phyloP scores from a whole-genome alignment of 345 rosid genomes.

The Eucalyptus victrix region DNA sequence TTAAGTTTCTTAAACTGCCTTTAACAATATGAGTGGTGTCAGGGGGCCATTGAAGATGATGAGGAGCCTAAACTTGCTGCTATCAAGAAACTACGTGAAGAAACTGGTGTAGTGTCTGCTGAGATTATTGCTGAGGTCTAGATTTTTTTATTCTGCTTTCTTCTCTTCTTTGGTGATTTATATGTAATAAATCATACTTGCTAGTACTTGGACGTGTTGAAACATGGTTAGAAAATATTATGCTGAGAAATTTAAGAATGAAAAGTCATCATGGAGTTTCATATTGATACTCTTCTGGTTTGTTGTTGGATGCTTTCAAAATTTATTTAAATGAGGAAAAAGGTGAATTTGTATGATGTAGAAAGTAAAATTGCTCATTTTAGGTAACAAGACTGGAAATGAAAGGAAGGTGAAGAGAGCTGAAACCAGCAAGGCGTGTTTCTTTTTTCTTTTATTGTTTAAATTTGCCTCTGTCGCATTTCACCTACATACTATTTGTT shows the following conservation, averaged over 20 bases:
- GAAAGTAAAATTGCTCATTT: background rate
- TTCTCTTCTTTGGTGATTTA: background rate
- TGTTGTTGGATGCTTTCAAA: background rate
- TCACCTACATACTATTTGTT: background rate
- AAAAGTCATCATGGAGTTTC: background rate
- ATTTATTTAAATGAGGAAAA: background rate
- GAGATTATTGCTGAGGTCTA: conserved; percentile 77
- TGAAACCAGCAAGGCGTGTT: background rate
- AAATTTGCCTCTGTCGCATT: background rate
- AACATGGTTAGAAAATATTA: background rate
- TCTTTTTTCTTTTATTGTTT: background rate
- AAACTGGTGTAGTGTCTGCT: conserved; percentile 86
- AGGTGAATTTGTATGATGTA: background rate
- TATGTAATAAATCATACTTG: background rate
- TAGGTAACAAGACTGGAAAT: background rate
- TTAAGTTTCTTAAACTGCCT: background rate
- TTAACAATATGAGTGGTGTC: background rate
- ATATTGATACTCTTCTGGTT: background rate
- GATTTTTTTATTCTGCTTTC: background rate
- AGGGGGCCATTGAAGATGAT: conserved; percentile 95
- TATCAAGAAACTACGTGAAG: conserved; percentile 73
- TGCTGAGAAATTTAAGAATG: background rate
- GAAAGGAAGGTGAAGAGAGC: background rate
- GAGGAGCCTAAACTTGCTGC: conserved; percentile 95
- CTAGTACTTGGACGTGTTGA: background rate